Base-by-base conservation (phyloP, 2,329 filamentous ascomycete species). In the Sarocladium brachiariae region DNA sequence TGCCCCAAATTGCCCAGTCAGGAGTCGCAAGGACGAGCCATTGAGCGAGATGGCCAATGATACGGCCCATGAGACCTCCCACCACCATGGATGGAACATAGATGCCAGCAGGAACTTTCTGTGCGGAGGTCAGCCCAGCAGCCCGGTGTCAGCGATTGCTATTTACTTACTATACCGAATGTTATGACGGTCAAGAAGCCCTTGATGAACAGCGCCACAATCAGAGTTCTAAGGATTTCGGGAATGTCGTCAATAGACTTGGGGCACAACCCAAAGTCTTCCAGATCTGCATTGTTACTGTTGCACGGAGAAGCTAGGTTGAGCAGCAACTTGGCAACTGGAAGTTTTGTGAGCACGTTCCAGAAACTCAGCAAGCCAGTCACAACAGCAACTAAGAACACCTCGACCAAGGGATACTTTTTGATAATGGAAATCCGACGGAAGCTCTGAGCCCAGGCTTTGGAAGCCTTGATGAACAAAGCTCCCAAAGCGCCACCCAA, bases 81-180 rank as follows among this genome's bases (percentile, higher is more conserved):
- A 97, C 89, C 24, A 97, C 93, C 93, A 99, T 99, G 59, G 92
- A 96, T 2, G 93, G 93, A 2, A 99, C 91, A 60, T 99, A 99
- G 58, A 99, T 96, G 55, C 93, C 93, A 1, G 92, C 90, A 9
- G 93, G 93, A 0, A 97, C 84, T 75, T 97, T 97, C 75, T 81
- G 63, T 46, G n/a, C n/a, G n/a, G n/a, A 7, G 11, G 1, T 2
- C 4, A n/a, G 52, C 65, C 47, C 63, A 60, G 19, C 14, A 43
- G 53, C 14, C 7, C 38, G 18, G 33, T 35, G 8, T 24, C 21
- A 25, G 31, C 18, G 13, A 11, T 24, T 14, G 33, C 25, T 24
- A 27, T 14, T 3, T 30, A 74, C 78, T 67, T 68, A 81, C 78
- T 58, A 96, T 91, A 23, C 92, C 92, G 68, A 97, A 97, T 0